A percentile compares a stretch with the other conserved stretches of the same genome.
Conservation (phyloP, 192 early-diverging fungal genomes). For the Rhizophagus prolifer region DNA sequence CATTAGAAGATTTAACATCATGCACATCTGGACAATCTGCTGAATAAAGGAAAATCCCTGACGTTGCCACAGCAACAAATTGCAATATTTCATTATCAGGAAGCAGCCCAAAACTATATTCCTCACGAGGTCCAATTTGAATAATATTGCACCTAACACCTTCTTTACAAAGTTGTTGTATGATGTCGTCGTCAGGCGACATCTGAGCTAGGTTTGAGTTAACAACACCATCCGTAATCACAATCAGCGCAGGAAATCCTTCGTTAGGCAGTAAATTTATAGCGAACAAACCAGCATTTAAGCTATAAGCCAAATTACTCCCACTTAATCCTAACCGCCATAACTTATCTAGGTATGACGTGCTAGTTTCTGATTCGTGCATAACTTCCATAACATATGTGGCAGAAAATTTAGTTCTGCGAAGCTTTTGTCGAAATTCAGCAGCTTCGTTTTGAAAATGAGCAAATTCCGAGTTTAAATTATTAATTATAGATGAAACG, state of each 20-base stretch:
- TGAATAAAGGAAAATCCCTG: constrained; percentile 70
- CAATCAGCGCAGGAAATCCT: constrained; percentile 52
- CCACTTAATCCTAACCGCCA: constrained; percentile 61
- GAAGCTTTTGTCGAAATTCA: constrained; percentile 44
- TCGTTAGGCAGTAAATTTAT: constrained; percentile 43
- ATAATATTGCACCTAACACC: constrained; percentile 68
- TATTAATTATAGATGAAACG: constrained; percentile 39
- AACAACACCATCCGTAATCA: constrained; percentile 74
- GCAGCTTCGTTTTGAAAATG: constrained; percentile 46
- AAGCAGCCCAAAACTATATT: constrained; percentile 72
- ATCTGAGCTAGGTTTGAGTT: constrained; percentile 65
- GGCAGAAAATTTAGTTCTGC: constrained; percentile 37
- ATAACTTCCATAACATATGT: constrained; percentile 48
- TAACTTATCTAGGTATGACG: constrained; percentile 32
- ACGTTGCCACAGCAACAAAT: constrained; percentile 66
- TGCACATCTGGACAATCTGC: constrained; percentile 54
- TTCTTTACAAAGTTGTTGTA: constrained; percentile 60
- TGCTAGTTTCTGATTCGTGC: constrained; percentile 35
- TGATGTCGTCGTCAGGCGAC: constrained; percentile 45
- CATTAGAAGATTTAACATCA: constrained; percentile 10
- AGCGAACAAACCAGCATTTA: constrained; percentile 58
- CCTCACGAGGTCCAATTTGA: constrained; percentile 67
- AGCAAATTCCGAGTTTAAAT: constrained; percentile 39
- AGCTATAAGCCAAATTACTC: constrained; percentile 53
- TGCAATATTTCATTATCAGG: constrained; percentile 73